Evolutionary conservation across 352 stramenopile species (phyloP), one percentile per base, ranked within the genome.

Genomic region (Pythium monospermum): DNA sequence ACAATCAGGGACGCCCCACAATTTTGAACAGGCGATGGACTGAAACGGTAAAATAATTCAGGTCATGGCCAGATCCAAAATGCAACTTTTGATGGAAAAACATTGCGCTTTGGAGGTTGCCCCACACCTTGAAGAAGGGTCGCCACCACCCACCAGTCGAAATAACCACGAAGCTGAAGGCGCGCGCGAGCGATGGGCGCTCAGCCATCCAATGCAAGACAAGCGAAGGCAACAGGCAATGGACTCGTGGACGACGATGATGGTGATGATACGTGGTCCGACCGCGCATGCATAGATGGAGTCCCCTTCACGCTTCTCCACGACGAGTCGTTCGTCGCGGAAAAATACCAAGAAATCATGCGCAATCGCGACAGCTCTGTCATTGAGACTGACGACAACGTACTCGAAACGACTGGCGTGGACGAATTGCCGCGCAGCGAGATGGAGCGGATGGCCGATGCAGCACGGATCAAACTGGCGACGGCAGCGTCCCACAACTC

Each of bases 301-400:
- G 62, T 70, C 26, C 75, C 73, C 1, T 89, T 89, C 63, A 85
- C 75, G 49, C 66, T 85, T 63, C 65, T 89, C 25, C 69, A 85
- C 47, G 75, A 89, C 58, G 71, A 89, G 32, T 55, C 64, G 38
- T 89, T 87, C 43, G 77, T 87, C 25, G 46, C 60, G 21, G 77
- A 89, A 41, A 85, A 85, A 37, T 83, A 72, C 28, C 68, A 86
- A 45, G 77, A 88, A 36, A 36, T 66, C 6, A 11, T 27, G 15
- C 51, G 49, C 31, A 21, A 47, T 15, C 23, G 49, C 75, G 1
- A 23, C 28, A 12, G 43, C 38, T 22, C 30, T 4, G 10, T 49
- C 30, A 15, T 38, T 23, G 31, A 53, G 15, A 57, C 68, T 25
- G 39, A 56, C 33, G 61, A 74, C 30, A 49, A 57, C 13, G 18